phyloP scores from a whole-genome alignment of 2,329 filamentous ascomycete genomes.

The Aspergillus clavatus region DNA sequence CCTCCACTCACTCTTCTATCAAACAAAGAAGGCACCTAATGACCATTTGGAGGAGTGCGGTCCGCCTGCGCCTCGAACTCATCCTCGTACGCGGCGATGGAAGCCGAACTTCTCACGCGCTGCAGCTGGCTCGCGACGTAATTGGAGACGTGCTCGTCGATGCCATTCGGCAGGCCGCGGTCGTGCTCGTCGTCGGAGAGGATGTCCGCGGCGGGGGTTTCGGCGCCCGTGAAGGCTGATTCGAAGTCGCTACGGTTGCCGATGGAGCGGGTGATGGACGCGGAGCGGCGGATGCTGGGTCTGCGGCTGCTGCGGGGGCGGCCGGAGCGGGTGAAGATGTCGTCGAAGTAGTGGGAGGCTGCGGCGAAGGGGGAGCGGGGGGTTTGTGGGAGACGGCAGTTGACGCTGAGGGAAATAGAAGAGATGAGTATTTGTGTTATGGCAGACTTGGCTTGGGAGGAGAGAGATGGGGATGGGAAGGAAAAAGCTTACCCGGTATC shows the following conservation, averaged over 20 bases:
- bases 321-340: slow-evolving; percentile 63
- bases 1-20: too few species aligned
- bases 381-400: slow-evolving; percentile 86
- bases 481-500: slow-evolving; percentile 74
- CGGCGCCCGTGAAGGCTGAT: slow-evolving; percentile 34
- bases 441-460: background rate
- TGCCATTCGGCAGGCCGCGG: slow-evolving; percentile 45
- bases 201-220: slow-evolving; percentile 28
- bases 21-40: slow-evolving; percentile 5
- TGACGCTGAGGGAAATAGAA: slow-evolving; percentile 67
- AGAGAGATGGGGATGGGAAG: background rate
- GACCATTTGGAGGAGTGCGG: slow-evolving; percentile 28
- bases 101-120: slow-evolving; percentile 59
- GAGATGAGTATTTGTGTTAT: background rate
- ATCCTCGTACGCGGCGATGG: slow-evolving; percentile 51
- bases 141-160: slow-evolving; percentile 67
- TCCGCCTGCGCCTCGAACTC: slow-evolving; percentile 59
- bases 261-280: slow-evolving; percentile 77
- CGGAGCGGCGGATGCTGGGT: slow-evolving; percentile 66
- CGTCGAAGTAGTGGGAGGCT: slow-evolving; percentile 93
- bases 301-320: slow-evolving; percentile 43
- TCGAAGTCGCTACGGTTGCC: slow-evolving; percentile 77
- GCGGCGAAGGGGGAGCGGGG: slow-evolving; percentile 79
- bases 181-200: slow-evolving; percentile 36
- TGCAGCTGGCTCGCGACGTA: slow-evolving; percentile 80